A percentile compares a stretch with the other conserved stretches of the same genome.
Conservation (phyloP, 2,329 filamentous ascomycete species). For the Aspergillus alliaceus region DNA sequence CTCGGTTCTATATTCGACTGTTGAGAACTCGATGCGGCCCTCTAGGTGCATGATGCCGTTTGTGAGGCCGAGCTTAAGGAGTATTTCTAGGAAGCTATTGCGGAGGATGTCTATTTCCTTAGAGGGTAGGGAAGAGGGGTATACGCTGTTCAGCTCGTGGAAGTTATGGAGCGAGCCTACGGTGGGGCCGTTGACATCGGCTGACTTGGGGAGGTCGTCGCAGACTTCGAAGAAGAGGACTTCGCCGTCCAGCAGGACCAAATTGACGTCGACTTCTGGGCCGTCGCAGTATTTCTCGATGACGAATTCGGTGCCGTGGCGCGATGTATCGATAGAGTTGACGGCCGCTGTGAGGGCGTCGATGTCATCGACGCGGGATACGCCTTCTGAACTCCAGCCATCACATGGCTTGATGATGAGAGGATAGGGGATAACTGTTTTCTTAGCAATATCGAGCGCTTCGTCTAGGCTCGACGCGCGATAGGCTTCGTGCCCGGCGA, state of each 20-base stretch:
- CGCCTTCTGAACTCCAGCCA: constrained; percentile 1
- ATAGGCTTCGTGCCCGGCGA: neutral
- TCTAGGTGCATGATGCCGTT: constrained; percentile 8
- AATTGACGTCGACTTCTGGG: constrained; percentile 17
- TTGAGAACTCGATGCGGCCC: constrained; percentile 6
- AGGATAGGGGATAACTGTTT: neutral
- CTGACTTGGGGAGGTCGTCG: constrained; percentile 15
- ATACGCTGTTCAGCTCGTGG: neutral
- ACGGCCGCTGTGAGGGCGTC: neutral
- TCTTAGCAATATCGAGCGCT: neutral
- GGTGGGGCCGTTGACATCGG: neutral
- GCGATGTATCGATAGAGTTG: neutral
- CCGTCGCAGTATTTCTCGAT: constrained; percentile 16
- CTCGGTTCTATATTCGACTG: neutral
- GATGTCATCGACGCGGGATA: neutral
- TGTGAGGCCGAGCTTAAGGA: neutral
- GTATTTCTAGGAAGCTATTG: neutral
- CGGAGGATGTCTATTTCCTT: neutral
- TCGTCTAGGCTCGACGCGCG: neutral
- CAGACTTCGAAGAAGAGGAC: constrained; percentile 13
- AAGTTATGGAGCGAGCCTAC: neutral
- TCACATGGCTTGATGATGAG: constrained; percentile 3
- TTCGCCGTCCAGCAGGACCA: constrained; percentile 16
- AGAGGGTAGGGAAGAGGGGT: constrained; percentile 1
- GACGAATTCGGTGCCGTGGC: neutral